Conservation (phyloP, 768 basidiomycete genomes). For the Calocybe cyanea region DNA sequence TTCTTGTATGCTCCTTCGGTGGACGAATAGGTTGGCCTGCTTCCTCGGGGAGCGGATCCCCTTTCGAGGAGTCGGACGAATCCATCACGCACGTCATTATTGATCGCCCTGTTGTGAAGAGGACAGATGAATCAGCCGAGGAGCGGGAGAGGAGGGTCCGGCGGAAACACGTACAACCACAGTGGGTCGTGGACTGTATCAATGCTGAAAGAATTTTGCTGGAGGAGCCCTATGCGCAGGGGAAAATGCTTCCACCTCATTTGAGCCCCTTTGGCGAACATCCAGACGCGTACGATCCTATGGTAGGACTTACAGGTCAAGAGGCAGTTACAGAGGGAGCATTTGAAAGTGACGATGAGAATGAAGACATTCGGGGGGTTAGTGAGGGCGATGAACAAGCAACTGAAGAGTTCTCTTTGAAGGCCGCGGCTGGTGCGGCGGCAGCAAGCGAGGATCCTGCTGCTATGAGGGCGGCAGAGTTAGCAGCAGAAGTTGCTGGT, state of each 20-base stretch:
- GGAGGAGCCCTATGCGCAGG: conserved; percentile 84
- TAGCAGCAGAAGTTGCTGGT: conserved; percentile 88
- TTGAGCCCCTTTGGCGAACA: conserved; percentile 90
- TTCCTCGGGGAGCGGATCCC: conserved; percentile 79
- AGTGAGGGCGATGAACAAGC: conserved; percentile 25
- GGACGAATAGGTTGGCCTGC: conserved; percentile 88
- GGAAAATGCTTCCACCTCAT: conserved; percentile 86
- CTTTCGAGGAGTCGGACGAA: conserved; percentile 71
- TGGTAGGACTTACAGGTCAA: conserved; percentile 31
- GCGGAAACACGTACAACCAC: conserved; percentile 91
- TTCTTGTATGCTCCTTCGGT: conserved; percentile 87
- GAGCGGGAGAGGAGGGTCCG: conserved; percentile 60
- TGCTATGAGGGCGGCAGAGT: conserved; percentile 79
- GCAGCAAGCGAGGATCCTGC: conserved; percentile 52
- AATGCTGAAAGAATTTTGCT: conserved; percentile 82
- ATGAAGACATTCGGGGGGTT: conserved; percentile 29
- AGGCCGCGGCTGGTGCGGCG: conserved; percentile 27
- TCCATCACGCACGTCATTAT: conserved; percentile 94
- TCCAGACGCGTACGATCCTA: conserved; percentile 73
- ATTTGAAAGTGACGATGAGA: conserved; percentile 27
- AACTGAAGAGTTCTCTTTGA: conserved; percentile 24
- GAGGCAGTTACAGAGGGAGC: conserved; percentile 28
- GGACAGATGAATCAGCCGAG: conserved; percentile 45
- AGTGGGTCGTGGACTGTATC: conserved; percentile 97
- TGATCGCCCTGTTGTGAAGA: conserved; percentile 71